These are phyloP conservation scores for Kurtzmaniella quercitrusa DNA, from an alignment of 1,139 yeast species.

Conservation along the genomic window DNA sequence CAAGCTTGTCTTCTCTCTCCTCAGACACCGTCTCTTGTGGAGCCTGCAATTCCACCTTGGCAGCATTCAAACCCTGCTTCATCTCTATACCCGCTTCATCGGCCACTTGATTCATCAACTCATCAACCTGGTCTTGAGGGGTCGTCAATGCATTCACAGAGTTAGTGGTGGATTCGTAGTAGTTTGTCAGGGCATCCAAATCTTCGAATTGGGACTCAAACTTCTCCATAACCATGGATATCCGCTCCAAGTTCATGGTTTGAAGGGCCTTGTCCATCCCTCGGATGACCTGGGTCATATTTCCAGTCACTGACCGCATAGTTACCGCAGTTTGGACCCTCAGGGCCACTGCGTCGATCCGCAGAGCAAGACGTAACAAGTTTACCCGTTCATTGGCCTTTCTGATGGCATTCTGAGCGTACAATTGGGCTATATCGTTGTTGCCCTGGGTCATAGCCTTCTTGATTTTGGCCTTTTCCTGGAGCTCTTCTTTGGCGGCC, in stretches of 20 bases:
- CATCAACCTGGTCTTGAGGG: constrained; percentile 95
- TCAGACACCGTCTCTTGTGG: constrained; percentile 46
- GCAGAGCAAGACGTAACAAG: constrained; percentile 73
- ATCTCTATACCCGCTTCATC: constrained; percentile 97
- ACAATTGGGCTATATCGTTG: constrained; percentile 87
- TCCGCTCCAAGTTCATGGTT: constrained; percentile 90
- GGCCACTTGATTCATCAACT: constrained; percentile 87
- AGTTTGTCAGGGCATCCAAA: constrained; percentile 87
- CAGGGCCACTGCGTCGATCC: constrained; percentile 95
- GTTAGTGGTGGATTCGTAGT: constrained; percentile 86
- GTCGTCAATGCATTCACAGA: constrained; percentile 84
- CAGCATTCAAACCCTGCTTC: constrained; percentile 70
- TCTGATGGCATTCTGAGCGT: constrained; percentile 94
- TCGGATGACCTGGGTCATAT: constrained; percentile 85
- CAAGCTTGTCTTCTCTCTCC: constrained; percentile 81
- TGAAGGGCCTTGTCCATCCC: constrained; percentile 98
- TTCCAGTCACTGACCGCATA: constrained; percentile 90
- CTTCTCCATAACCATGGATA: constrained; percentile 94
- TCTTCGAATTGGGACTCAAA: constrained; percentile 96
- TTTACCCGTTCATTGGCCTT: constrained; percentile 85
- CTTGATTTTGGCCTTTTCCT: constrained; percentile 84
- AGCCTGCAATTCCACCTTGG: constrained; percentile 40
- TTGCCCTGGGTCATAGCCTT: constrained; percentile 85
- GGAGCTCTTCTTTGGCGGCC: constrained; percentile 85
- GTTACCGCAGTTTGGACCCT: constrained; percentile 97